These are phyloP conservation scores for Setaria italica DNA, from an alignment of 202 grass and related monocot genomes.

Conservation along the genomic window DNA sequence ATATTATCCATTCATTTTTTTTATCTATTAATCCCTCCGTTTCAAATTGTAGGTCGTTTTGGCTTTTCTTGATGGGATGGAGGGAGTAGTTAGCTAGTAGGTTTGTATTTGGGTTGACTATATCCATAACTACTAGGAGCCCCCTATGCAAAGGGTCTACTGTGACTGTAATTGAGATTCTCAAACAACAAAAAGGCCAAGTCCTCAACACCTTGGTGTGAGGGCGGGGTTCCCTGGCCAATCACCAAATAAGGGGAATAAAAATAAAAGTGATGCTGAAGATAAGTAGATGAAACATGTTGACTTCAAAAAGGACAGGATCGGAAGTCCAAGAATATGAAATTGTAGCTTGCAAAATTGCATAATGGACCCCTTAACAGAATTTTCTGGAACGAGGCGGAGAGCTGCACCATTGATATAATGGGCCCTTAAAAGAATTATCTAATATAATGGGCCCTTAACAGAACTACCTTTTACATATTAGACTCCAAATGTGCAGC, in stretches of 20 bases:
- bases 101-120: neutral
- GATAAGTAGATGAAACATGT: neutral
- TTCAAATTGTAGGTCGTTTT: no score
- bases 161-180: neutral
- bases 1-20: neutral
- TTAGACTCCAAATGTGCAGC: neutral
- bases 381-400: no score
- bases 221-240: neutral
- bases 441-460: neutral
- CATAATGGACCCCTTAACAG: neutral
- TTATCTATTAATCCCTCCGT: neutral
- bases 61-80: no score
- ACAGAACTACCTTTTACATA: neutral
- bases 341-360: neutral
- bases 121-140: neutral
- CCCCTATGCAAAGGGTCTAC: neutral
- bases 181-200: neutral
- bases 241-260: neutral
- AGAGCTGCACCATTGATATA: neutral
- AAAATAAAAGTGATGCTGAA: neutral
- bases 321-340: neutral
- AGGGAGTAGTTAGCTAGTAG: no score
- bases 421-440: neutral
- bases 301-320: neutral
- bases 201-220: neutral